Base-by-base conservation (phyloP, 768 basidiomycete species). In the Termitomyces sp. region DNA sequence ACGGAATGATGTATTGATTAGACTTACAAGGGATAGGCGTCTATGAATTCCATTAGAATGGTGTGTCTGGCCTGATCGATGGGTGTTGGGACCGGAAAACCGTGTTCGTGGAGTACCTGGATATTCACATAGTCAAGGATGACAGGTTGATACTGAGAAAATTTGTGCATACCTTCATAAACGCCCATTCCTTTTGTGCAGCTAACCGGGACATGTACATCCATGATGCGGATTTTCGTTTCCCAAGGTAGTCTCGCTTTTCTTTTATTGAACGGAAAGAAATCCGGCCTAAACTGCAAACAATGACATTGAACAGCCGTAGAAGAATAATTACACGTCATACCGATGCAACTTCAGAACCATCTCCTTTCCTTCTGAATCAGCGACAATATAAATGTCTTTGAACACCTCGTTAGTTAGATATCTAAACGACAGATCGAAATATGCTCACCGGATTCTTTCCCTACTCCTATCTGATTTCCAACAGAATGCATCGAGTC, bases 171-270 rank as follows among this genome's bases (percentile, higher is more conserved):
- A 93, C 96, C 81, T 97, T 98, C 92, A 99, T 96, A 71, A 98
- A 99, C 1, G 92, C 93, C 83, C 87, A 99, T 70, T 99, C 97
- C 69, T 98, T 98, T 75, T 96, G 89, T 9, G 97, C 97, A 18
- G 95, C 89, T 47, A 99, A 74, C 22, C 97, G 83, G 22, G 93
- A 95, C 92, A 99, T 92, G 73, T 98, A 98, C 94, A 98, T 97
- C 97, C 97, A 99, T 18, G 92, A 92, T 0, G 97, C 96, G 18
- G 89, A 92, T 72, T 94, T 94, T 42, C 97, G 83, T 71, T 94
- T 96, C 24, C 95, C 93, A 55, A 99, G 76, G 69, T 98, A 99
- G 68, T 99, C 97, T 59, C 97, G 80, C 68, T 98, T 98, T 65
- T 88, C 82, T 73, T 99, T 99, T 75, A 99, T 94, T 0, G 93